A percentile compares a stretch with the other conserved stretches of the same genome.
These are phyloP conservation scores for Podaxis sp. DNA, from an alignment of 768 basidiomycete species.

Conservation along the genomic window DNA sequence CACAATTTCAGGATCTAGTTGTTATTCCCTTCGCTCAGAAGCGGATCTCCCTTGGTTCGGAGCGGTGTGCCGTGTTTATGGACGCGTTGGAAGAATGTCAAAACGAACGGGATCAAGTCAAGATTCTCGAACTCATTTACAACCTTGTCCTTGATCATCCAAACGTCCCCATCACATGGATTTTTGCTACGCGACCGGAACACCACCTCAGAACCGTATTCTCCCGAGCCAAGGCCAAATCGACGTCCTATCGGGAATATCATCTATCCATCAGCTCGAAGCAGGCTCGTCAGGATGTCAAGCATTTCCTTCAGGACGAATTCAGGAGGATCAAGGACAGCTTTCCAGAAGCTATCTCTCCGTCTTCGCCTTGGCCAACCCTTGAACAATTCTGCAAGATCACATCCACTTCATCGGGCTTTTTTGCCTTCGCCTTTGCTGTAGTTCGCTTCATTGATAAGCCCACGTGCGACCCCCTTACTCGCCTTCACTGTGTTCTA, in stretches of 20 bases:
- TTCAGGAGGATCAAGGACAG: not conserved
- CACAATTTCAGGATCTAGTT: not conserved
- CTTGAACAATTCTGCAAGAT: not conserved
- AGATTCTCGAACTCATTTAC: not conserved
- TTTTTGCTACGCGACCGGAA: not conserved
- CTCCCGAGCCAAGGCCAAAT: not conserved
- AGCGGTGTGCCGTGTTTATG: not conserved
- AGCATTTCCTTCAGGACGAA: not conserved
- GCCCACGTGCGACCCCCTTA: not conserved
- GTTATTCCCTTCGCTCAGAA: not conserved
- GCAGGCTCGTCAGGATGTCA: not conserved
- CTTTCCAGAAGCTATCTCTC: not conserved
- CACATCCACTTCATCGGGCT: not conserved
- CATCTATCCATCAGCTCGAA: not conserved
- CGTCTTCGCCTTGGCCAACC: constrained; percentile 2
- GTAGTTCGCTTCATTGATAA: not conserved
- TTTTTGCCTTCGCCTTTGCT: not conserved
- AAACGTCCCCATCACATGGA: not conserved
- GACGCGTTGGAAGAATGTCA: not conserved
- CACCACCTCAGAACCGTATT: not conserved
- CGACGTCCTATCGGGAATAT: not conserved
- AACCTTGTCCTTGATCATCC: not conserved
- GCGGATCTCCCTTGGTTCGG: not conserved
- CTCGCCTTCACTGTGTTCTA: not conserved
- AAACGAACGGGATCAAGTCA: not conserved